Percentiles rank a stretch among this genome's conserved stretches.
These are phyloP conservation scores for Persicaria maculosa DNA, from an alignment of 148 eudicot genomes.

Conservation along the genomic window DNA sequence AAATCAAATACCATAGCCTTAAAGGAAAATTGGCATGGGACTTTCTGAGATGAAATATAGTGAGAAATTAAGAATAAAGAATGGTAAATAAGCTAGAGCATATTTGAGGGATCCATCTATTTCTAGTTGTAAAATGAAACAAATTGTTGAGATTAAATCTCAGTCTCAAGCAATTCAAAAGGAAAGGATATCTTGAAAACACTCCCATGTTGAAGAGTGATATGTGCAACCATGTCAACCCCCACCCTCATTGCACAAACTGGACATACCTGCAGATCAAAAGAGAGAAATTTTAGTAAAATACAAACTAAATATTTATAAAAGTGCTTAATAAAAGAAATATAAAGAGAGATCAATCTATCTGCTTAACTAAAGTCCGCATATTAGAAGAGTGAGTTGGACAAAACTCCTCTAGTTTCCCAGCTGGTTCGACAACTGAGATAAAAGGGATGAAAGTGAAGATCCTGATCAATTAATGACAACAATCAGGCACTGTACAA, in stretches of 20 bases:
- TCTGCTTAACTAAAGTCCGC: neutral
- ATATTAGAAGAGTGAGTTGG: neutral
- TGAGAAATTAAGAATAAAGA: no score
- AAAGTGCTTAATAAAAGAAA: neutral
- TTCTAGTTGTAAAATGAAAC: neutral
- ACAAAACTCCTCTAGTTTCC: neutral
- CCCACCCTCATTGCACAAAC: slow-evolving; percentile 89
- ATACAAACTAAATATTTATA: neutral
- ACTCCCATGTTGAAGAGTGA: slow-evolving; percentile 88
- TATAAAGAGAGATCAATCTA: neutral
- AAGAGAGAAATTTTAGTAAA: neutral
- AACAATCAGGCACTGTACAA: neutral
- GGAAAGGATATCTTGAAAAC: slow-evolving; percentile 93
- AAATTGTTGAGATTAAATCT: neutral
- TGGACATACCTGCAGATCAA: slow-evolving; percentile 82
- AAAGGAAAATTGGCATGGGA: no score
- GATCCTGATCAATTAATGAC: neutral
- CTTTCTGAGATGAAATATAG: no score
- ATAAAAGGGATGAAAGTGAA: neutral
- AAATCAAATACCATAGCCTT: no score
- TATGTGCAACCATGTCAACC: slow-evolving; percentile 93
- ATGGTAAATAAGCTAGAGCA: neutral
- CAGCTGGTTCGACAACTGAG: neutral
- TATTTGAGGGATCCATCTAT: neutral
- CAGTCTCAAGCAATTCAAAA: neutral